Evolutionary conservation across 2,329 filamentous ascomycete species (phyloP).

Genomic region (Botryotinia narcissicola): DNA sequence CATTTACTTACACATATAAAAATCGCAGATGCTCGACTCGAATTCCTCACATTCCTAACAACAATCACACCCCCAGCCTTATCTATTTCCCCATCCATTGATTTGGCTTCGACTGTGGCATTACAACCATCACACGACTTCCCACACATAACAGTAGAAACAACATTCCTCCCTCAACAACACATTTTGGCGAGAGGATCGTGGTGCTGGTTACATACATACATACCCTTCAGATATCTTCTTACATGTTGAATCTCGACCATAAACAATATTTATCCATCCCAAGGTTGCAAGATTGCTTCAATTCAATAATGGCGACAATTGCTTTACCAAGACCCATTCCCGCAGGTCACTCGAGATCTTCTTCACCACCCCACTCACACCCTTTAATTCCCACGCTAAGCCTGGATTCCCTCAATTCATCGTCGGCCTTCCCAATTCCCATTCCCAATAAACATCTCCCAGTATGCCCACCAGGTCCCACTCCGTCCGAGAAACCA

Average conservation of each 20-base stretch:
- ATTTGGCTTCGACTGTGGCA: neutral
- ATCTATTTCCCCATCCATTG: neutral
- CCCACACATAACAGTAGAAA: neutral
- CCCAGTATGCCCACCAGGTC: slow-evolving; percentile 82
- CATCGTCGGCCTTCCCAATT: slow-evolving; percentile 53
- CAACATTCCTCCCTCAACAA: neutral
- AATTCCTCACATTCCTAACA: neutral
- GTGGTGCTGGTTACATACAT: neutral
- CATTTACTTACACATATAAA: neutral
- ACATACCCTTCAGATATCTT: neutral
- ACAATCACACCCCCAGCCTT: too few species aligned
- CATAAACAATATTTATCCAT: neutral
- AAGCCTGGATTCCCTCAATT: slow-evolving; percentile 50
- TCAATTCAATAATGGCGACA: slow-evolving; percentile 35
- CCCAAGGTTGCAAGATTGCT: slow-evolving; percentile 15
- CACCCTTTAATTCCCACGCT: slow-evolving; percentile 55
- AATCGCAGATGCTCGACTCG: neutral
- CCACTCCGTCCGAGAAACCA: slow-evolving; percentile 54
- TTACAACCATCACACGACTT: slow-evolving; percentile 7
- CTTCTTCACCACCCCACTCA: slow-evolving; percentile 48
- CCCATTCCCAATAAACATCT: slow-evolving; percentile 86
- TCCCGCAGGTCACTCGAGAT: slow-evolving; percentile 30
- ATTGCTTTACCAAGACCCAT: slow-evolving; percentile 38
- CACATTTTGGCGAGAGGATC: neutral
- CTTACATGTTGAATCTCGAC: slow-evolving; percentile 15